A percentile compares a stretch with the other conserved stretches of the same genome.
phyloP scores from a whole-genome alignment of 495 filamentous ascomycete species.

The Tuber melanosporum region DNA sequence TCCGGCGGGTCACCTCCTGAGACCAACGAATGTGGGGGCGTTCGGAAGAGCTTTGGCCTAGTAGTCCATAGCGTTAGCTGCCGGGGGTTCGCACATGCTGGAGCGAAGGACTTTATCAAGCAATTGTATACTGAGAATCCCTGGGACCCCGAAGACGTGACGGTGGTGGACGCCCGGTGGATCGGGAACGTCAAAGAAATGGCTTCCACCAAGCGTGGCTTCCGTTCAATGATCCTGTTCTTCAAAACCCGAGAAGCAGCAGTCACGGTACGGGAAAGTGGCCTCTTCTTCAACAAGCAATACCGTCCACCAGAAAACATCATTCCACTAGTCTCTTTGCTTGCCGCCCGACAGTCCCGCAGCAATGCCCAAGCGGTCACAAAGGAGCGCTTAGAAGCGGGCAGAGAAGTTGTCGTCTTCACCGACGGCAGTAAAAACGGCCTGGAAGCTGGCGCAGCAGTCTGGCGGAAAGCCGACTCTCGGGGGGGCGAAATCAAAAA shows the following conservation, averaged over 20 bases:
- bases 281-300: constrained; percentile 1
- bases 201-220: not conserved
- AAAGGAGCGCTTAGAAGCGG: not conserved
- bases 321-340: not conserved
- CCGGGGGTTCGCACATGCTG: not conserved
- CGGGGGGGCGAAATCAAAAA: not conserved
- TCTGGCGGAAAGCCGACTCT: constrained; percentile 4
- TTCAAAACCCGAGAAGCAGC: constrained; percentile 3
- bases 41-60: not conserved
- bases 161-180: not conserved
- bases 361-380: not conserved
- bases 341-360: not conserved
- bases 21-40: not conserved
- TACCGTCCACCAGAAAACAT: not conserved
- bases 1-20: not conserved
- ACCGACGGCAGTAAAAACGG: not conserved
- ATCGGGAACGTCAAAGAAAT: not conserved
- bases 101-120: not conserved
- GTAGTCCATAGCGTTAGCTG: not conserved
- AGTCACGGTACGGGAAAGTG: not conserved
- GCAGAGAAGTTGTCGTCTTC: not conserved
- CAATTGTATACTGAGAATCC: not conserved
- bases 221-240: not conserved
- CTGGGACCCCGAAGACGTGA: not conserved
- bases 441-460: not conserved